Percentiles rank a stretch among this genome's conserved stretches.
phyloP scores from a whole-genome alignment of 805 yeast genomes.

The Blastobotrys peoriensis region DNA sequence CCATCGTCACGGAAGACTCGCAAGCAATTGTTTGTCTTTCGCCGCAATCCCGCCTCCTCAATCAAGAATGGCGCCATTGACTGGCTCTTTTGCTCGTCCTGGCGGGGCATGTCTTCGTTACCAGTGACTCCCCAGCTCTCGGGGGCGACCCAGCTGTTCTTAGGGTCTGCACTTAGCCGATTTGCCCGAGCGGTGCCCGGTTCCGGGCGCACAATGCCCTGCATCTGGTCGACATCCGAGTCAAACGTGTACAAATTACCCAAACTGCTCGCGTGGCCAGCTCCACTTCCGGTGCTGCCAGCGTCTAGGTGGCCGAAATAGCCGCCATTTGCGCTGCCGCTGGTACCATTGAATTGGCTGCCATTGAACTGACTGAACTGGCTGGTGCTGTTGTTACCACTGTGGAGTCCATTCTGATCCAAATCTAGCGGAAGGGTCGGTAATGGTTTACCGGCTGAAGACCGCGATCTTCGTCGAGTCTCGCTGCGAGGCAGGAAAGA shows the following conservation, averaged over 20 bases:
- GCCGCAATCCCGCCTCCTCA: constrained; percentile 15
- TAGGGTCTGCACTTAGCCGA: neutral
- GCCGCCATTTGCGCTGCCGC: neutral
- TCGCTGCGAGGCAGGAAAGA: constrained; percentile 6
- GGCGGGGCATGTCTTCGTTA: neutral
- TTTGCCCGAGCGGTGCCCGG: neutral
- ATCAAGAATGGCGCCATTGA: constrained; percentile 23
- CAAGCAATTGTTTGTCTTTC: constrained; percentile 31
- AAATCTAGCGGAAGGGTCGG: no score
- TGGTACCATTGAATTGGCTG: neutral
- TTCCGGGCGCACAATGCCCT: constrained; percentile 37
- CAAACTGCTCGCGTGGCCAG: no score
- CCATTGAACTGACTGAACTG: neutral
- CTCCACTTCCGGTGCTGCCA: no score
- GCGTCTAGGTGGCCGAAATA: no score
- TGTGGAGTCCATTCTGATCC: neutral
- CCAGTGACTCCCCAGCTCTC: constrained; percentile 25
- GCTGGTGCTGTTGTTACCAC: neutral
- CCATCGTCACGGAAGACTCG: constrained; percentile 80
- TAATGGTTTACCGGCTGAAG: neutral
- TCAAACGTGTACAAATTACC: constrained; percentile 31
- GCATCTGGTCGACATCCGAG: constrained; percentile 45
- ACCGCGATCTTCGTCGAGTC: neutral
- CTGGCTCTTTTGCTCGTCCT: constrained; percentile 16
- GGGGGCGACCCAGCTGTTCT: constrained; percentile 21